Base-by-base conservation (phyloP, 768 basidiomycete genomes). In the Mycena galericulata region DNA sequence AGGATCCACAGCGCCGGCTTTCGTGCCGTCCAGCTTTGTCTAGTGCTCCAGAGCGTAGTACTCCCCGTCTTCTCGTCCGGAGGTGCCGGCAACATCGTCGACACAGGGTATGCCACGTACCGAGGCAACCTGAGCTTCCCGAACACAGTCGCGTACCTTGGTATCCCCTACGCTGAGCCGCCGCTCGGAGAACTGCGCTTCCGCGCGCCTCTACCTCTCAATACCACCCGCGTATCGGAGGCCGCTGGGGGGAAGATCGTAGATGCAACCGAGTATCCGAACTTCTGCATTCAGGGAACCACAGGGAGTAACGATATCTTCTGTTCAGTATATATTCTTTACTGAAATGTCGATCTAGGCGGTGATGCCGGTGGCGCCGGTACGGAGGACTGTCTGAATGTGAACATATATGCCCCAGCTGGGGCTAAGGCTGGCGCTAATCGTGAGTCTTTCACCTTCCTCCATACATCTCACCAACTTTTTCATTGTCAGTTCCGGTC, bases 341-440 rank as follows among this genome's bases (percentile, higher is more conserved):
- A 56, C 26, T 2, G 20, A 38, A 2, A 38, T 24, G 59, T 67
- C 22, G 14, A 29, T 67, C 9, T 43, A 89, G 86, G 50, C 22
- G 86, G 86, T 11, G 89, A 89, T 72, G 82, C 85, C 26, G 89
- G 90, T 53, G 89, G 90, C 30, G 88, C 88, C 15, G 90, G 90
- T 14, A 86, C 85, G 46, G 90, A 91, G 77, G 89, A 91, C 68
- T 91, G 89, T 69, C 76, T 91, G 36, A 90, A 90, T 53, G 79
- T 90, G n/a, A 89, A 91, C 73, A 82, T 92, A 15, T 91, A 90
- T 63, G 77, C 87, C 12, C 90, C 90, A 3, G 77, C 80, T 8
- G 82, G 83, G 9, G 83, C 85, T 4, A 85, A 82, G 36, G 71
- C 76, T 27, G 80, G 83, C 1, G 85, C 84, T 67, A 83, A 87